A percentile compares a stretch with the other conserved stretches of the same genome.
These are phyloP conservation scores for Globisporangium nodosum DNA, from an alignment of 352 stramenopile species.

Conservation along the genomic window DNA sequence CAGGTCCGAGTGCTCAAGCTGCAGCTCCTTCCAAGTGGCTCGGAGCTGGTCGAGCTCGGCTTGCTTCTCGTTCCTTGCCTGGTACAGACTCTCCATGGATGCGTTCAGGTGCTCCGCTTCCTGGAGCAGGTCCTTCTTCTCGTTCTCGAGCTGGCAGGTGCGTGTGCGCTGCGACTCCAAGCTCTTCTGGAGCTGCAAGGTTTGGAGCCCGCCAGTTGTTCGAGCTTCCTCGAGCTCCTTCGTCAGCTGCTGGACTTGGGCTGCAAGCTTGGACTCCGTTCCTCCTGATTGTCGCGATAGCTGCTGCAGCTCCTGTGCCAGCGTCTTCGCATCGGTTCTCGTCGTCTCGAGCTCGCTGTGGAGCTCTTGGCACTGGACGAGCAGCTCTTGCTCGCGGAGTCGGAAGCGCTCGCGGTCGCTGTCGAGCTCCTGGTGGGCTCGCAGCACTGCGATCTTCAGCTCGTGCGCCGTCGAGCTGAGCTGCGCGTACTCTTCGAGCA, in stretches of 20 bases:
- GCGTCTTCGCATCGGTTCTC: slow-evolving; percentile 31
- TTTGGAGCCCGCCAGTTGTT: slow-evolving; percentile 25
- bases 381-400: slow-evolving; percentile 38
- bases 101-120: slow-evolving; percentile 59
- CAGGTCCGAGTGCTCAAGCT: slow-evolving; percentile 47
- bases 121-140: slow-evolving; percentile 61
- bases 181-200: slow-evolving; percentile 54
- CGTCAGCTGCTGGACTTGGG: slow-evolving; percentile 35
- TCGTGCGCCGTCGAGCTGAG: slow-evolving; percentile 26
- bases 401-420: slow-evolving; percentile 29
- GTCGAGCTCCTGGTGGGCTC: slow-evolving; percentile 42
- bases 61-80: slow-evolving; percentile 44
- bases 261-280: slow-evolving; percentile 31
- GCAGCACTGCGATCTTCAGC: slow-evolving; percentile 41
- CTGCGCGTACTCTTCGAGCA: slow-evolving; percentile 19
- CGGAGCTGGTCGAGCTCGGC: slow-evolving; percentile 56
- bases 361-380: slow-evolving; percentile 21
- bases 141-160: slow-evolving; percentile 40
- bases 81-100: slow-evolving; percentile 48
- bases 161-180: slow-evolving; percentile 42
- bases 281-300: slow-evolving; percentile 33
- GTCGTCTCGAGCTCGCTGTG: slow-evolving; percentile 34
- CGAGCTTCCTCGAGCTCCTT: slow-evolving; percentile 49
- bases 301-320: slow-evolving; percentile 49
- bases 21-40: slow-evolving; percentile 35